A percentile compares a stretch with the other conserved stretches of the same genome.
Conservation (phyloP, 225 moss, liverwort and hornwort genomes). For the Straminergon stramineum region DNA sequence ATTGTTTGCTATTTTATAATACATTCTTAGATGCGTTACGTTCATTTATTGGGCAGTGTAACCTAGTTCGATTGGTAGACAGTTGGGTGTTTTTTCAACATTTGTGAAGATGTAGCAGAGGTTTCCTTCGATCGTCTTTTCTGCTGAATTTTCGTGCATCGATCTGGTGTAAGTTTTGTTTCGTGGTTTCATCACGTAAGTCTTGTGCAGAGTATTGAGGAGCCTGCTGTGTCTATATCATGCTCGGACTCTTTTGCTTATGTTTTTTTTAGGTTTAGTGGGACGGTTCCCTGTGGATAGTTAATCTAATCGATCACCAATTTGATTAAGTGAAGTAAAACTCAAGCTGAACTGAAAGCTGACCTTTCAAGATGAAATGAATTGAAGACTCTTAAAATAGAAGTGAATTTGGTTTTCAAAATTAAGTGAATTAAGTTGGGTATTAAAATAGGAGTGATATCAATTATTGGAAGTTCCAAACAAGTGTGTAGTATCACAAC, state of each 20-base stretch:
- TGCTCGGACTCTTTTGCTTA: not conserved
- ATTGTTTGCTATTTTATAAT: not conserved
- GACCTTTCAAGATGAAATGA: not conserved
- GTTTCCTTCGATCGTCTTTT: not conserved
- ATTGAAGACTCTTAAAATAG: not conserved
- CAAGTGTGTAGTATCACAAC: not conserved
- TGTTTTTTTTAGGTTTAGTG: not conserved
- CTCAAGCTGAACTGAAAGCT: not conserved
- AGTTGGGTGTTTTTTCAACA: not conserved
- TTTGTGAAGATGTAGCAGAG: not conserved
- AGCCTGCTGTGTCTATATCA: not conserved
- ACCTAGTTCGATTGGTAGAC: not conserved
- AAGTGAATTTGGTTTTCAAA: not conserved
- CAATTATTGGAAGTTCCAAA: not conserved
- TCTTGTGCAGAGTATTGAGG: not conserved
- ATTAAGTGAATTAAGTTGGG: no score
- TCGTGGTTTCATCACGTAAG: not conserved
- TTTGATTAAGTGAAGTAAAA: not conserved
- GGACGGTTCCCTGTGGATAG: not conserved
- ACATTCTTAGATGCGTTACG: not conserved
- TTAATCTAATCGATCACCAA: not conserved
- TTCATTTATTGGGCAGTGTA: not conserved
- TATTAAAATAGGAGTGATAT: not conserved
- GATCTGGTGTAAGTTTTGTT: not conserved
- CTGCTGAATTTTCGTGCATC: not conserved